Evolutionary conservation across 1,139 yeast species (phyloP).

Genomic region (Zygosaccharomyces pseudobailii): DNA sequence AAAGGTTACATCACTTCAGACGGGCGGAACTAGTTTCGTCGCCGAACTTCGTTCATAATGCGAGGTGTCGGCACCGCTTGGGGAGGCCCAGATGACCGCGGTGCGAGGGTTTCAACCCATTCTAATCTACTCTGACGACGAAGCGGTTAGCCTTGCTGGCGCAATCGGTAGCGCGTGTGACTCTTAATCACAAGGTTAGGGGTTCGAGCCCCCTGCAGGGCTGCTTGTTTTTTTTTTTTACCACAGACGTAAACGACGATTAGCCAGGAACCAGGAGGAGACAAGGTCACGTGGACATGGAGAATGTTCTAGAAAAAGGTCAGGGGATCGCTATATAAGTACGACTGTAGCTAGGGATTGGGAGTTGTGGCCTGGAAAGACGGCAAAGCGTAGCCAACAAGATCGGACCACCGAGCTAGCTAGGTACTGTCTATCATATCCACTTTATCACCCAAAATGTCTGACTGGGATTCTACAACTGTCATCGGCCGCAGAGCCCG

Average conservation of each 20-base stretch:
- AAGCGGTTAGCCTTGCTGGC: slow-evolving; percentile 39
- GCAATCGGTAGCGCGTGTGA: slow-evolving; percentile 46
- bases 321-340: not conserved
- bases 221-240: slow-evolving; percentile 16
- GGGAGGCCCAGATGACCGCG: too few species aligned
- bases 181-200: slow-evolving; percentile 44
- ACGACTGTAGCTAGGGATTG: not conserved
- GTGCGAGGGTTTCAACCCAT: too few species aligned
- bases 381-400: too few species aligned
- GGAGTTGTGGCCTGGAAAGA: not conserved
- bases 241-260: too few species aligned
- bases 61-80: too few species aligned
- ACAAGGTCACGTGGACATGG: not conserved
- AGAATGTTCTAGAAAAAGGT: slow-evolving; percentile 1
- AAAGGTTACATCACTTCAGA: too few species aligned
- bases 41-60: too few species aligned
- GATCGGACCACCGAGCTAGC: not conserved
- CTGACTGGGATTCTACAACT: slow-evolving; percentile 89
- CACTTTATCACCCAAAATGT: slow-evolving; percentile 25
- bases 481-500: slow-evolving; percentile 85
- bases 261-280: too few species aligned
- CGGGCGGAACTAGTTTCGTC: too few species aligned
- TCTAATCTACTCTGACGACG: too few species aligned
- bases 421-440: not conserved
- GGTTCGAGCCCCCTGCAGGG: slow-evolving; percentile 46